Conservation (phyloP, 2,329 filamentous ascomycete species). For the Fusarium sambucinum region DNA sequence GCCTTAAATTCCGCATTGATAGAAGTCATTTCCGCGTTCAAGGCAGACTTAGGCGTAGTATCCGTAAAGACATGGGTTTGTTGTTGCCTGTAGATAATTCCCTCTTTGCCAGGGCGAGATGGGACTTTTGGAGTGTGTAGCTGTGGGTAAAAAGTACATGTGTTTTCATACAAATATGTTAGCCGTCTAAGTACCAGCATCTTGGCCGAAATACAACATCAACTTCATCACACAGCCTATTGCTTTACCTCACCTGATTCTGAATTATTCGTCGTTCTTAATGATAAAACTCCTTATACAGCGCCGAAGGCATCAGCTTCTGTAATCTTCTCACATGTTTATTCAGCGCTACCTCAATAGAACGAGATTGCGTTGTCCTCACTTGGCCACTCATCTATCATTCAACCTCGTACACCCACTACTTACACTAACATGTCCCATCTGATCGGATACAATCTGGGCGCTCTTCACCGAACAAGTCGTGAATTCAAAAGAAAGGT, state of each 20-base stretch:
- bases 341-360: neutral
- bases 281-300: neutral
- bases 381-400: neutral
- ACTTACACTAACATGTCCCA: slow-evolving; percentile 26
- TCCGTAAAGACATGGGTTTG: neutral
- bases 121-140: neutral
- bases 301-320: no score
- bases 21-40: slow-evolving; percentile 15
- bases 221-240: slow-evolving; percentile 1
- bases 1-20: slow-evolving; percentile 26
- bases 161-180: accelerated
- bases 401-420: neutral
- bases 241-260: slow-evolving; percentile 20
- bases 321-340: neutral
- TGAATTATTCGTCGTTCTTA: neutral
- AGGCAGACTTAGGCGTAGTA: slow-evolving; percentile 16
- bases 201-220: neutral
- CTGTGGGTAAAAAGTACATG: neutral
- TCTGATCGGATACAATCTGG: slow-evolving; percentile 28
- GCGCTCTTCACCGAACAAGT: slow-evolving; percentile 22
- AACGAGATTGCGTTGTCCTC: neutral
- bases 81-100: slow-evolving; percentile 24
- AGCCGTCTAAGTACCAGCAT: slow-evolving; percentile 3
- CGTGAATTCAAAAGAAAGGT: slow-evolving; percentile 8
- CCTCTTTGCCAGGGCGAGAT: neutral